A percentile compares a stretch with the other conserved stretches of the same genome.
Evolutionary conservation across 768 basidiomycete genomes (phyloP).

Genomic region (Mrakia gelida): DNA sequence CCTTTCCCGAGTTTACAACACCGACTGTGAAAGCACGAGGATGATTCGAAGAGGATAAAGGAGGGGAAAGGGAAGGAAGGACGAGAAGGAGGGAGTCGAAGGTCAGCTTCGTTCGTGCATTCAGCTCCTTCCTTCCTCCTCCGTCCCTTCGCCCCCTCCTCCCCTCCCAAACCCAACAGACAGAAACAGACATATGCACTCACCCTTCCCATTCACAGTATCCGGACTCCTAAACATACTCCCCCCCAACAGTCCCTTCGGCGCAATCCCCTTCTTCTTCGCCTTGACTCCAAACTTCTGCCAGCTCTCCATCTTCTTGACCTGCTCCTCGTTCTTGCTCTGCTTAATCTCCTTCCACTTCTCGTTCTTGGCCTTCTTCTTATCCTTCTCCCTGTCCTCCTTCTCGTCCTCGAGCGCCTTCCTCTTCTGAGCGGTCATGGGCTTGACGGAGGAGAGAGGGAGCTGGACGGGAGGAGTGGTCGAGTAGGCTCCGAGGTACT

Average conservation of each 20-base stretch:
- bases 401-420: slow-evolving; percentile 38
- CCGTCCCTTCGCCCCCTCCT: background rate
- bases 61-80: background rate
- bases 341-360: slow-evolving; percentile 45
- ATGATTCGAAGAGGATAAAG: background rate
- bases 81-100: background rate
- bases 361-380: slow-evolving; percentile 47
- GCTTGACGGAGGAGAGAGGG: slow-evolving; percentile 39
- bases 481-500: slow-evolving; percentile 43
- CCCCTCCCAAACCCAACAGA: no score
- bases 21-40: slow-evolving; percentile 38
- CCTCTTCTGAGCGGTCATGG: slow-evolving; percentile 37
- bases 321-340: slow-evolving; percentile 42
- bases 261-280: slow-evolving; percentile 46
- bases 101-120: background rate
- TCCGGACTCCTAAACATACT: slow-evolving; percentile 31
- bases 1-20: slow-evolving; percentile 43
- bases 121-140: background rate
- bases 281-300: slow-evolving; percentile 47
- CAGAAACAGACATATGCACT: background rate
- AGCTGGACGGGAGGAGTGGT: slow-evolving; percentile 41
- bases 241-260: slow-evolving; percentile 37
- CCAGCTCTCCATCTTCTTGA: slow-evolving; percentile 46
- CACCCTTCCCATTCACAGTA: slow-evolving; percentile 17
- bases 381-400: slow-evolving; percentile 44